phyloP scores from a whole-genome alignment of 108 stramenopile species.

The Cyclotella sp. region DNA sequence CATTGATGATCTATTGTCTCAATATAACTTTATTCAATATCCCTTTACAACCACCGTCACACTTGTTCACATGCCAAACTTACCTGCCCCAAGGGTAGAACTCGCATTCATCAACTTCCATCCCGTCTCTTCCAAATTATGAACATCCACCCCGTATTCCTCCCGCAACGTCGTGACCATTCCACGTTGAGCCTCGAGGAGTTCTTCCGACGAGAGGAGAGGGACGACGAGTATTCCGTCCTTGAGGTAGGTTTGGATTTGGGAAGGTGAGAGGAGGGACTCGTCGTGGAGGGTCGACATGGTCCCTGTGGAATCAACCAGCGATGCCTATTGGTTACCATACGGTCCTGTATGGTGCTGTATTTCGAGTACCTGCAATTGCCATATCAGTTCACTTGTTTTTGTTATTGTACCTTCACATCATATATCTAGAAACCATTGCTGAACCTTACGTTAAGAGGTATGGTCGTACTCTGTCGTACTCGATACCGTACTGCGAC shows the following conservation, averaged over 20 bases:
- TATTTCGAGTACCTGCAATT: no score
- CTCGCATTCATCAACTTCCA: conserved; percentile 53
- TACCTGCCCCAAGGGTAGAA: conserved; percentile 80
- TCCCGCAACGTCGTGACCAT: conserved; percentile 53
- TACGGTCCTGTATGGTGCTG: no score
- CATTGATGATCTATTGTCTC: no score
- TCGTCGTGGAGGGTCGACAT: not conserved
- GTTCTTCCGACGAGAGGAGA: conserved; percentile 57
- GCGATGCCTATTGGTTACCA: no score
- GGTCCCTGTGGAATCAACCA: no score
- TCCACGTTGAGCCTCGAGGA: conserved; percentile 52
- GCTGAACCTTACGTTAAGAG: no score
- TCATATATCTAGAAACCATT: no score
- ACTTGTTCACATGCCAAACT: not conserved
- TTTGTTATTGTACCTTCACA: no score
- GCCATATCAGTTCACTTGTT: no score
- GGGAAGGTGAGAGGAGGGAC: conserved; percentile 26
- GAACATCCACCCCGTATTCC: conserved; percentile 60
- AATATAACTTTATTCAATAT: not conserved
- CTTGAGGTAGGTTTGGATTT: conserved; percentile 51
- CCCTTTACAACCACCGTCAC: not conserved
- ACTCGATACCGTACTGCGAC: no score
- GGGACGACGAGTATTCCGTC: conserved; percentile 79
- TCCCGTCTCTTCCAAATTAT: conserved; percentile 61
- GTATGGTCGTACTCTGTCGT: no score